Base-by-base conservation (phyloP, 345 rosid species). In the Nasturtium officinale region DNA sequence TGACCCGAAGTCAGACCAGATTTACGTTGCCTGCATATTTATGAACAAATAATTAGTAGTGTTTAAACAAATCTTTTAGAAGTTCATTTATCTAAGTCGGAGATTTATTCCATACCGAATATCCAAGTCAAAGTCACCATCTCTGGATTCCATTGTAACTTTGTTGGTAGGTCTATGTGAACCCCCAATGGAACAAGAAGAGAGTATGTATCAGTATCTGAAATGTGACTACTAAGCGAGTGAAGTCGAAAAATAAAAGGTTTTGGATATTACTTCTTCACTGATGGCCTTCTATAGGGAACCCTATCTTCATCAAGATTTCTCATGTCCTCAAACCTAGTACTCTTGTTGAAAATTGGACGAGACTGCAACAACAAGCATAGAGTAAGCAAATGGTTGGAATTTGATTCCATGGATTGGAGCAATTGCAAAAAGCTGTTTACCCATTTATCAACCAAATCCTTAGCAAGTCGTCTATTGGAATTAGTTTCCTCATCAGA, bases 381-480 rank as follows among this genome's bases (percentile, higher is more conserved):
- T 25, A 23, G 20, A 68, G 53, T 78, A 35, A 77, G 59, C 35
- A 48, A 65, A 40, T 10, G 17, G 11, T 38, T 62, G 32, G 25
- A 42, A 47, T 48, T 25, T 2, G 15, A 48, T 25, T 59, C 25
- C 8, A 60, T 10, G 12, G 58, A 47, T 7, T 58, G 35, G 56
- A 65, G 75, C 23, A 29, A 10, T 55, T 6, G 50, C 25, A 20
- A 42, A 54, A 48, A 54, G 28, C 53, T 63, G 25, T 25, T 60
- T 91, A 95, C 99, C 98, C 98, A 95, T 90, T 90, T 91, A 71
- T 95, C 98, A 71, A 95, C 99, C 86, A 95, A 83, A 70, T 95
- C 99, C 84, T 91, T 95, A 29, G 99, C 98, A 52, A 91, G 96
- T 74, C 90, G 83, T 81, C 96, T 84, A 82, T 95, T 95, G 56